Base-by-base conservation (phyloP, 1,284 basidiomycete species). In the Pseudozyma tsukubaensis region DNA sequence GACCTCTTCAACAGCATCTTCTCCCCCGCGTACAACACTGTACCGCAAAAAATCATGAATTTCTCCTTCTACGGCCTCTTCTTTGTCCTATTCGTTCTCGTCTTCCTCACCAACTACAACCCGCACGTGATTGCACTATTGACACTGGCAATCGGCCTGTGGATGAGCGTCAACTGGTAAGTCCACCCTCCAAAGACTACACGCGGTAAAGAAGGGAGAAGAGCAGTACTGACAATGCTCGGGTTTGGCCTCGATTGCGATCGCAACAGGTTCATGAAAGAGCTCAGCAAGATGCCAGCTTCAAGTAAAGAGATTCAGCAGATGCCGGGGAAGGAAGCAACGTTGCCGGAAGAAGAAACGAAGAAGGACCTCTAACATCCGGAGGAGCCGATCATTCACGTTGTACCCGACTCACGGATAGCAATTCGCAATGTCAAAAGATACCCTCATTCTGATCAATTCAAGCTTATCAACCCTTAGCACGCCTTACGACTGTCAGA, bases 21-120 rank as follows among this genome's bases (percentile, higher is more conserved):
- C 35, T 70, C 80, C 6, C 81, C 79, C 13, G 82, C 77, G 32
- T 73, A 78, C 50, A 83, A 82, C 67, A 71, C 79, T 1, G 54
- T 78, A 1, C 76, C 77, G 52, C 77, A 79, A 42, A 50, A 59
- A 3, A 59, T 80, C 47, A 86, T 86, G 85, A 82, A 83, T 60
- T 71, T 71, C 39, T 81, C 83, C 35, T 86, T 86, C 78, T 83
- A 83, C 67, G 84, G 76, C 7, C 81, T 86, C 18, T 84, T 86
- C 32, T 45, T 78, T 18, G 82, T 82, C 14, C 76, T 86, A 14
- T 48, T 66, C 43, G 76, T 63, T 9, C 76, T 86, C 39, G 50
- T 83, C 14, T 55, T 82, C 37, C 61, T 83, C 13, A 84, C 85
- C 0, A 59, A 76, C 1, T 82, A 79, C 29, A 86, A 85, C 53